Conservation (phyloP, 2,329 filamentous ascomycete species). For the Alternaria metachromatica region DNA sequence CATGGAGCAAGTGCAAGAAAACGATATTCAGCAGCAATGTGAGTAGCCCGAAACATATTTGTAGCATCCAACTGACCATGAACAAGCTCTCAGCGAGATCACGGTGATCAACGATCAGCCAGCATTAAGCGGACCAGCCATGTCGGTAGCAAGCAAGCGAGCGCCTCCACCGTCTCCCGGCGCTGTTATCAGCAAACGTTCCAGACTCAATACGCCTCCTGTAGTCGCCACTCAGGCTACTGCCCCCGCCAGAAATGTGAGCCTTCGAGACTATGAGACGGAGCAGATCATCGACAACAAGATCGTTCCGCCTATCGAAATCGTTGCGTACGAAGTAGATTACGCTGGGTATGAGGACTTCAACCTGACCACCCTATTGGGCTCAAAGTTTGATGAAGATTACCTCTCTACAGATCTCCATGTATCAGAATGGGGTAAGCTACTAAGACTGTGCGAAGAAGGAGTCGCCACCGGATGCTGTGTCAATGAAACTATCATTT, state of each 20-base stretch:
- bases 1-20: rapidly evolving
- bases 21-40: neutral
- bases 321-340: too few relatives aligned
- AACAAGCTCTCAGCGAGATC: too few relatives aligned
- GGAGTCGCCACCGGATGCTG: neutral
- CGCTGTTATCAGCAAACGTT: neutral
- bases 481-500: neutral
- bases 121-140: too few relatives aligned
- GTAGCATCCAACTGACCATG: too few relatives aligned
- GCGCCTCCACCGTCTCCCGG: too few relatives aligned
- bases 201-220: neutral
- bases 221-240: neutral
- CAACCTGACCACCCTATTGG: too few relatives aligned
- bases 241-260: too few relatives aligned
- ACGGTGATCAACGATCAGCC: too few relatives aligned
- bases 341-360: too few relatives aligned
- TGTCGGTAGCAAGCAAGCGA: too few relatives aligned
- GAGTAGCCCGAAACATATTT: neutral
- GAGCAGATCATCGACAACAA: neutral
- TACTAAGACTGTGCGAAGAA: neutral
- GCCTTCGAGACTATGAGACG: neutral
- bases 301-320: neutral
- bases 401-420: neutral
- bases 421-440: neutral
- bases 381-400: neutral